phyloP scores from a whole-genome alignment of 1,284 basidiomycete genomes.

The Puccinia sorghi region DNA sequence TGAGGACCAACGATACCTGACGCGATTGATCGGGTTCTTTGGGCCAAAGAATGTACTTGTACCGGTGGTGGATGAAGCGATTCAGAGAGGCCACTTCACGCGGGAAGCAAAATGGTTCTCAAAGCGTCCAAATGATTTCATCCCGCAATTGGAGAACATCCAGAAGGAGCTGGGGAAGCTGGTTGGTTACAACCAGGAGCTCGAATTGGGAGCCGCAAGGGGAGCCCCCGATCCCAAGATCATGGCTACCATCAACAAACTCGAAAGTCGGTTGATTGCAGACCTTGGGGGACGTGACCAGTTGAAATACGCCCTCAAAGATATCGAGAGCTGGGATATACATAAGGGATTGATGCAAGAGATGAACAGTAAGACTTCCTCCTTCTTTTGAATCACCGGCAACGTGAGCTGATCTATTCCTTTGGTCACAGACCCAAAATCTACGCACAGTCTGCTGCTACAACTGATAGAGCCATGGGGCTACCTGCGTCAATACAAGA shows the following conservation, averaged over 20 bases:
- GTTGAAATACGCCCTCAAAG: background rate
- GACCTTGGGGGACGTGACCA: background rate
- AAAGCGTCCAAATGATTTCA: background rate
- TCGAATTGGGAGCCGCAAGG: background rate
- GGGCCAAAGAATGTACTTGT: background rate
- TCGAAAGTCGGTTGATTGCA: background rate
- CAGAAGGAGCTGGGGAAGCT: background rate
- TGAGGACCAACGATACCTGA: background rate
- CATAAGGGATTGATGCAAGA: background rate
- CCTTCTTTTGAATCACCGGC: too few species aligned
- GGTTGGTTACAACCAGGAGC: background rate
- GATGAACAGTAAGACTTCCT: background rate
- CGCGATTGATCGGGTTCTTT: background rate
- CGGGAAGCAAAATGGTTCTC: background rate
- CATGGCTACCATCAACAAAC: background rate
- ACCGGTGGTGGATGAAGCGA: background rate
- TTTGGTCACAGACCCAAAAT: background rate
- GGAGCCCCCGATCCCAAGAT: background rate
- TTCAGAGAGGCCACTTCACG: background rate
- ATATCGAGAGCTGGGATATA: background rate
- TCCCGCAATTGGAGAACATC: background rate
- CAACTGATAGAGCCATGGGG: background rate
- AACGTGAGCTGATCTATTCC: too few species aligned
- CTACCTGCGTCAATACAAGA: background rate
- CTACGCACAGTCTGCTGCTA: background rate